A percentile compares a stretch with the other conserved stretches of the same genome.
Evolutionary conservation across 805 yeast genomes (phyloP).

Genomic region (Ogataea ganodermae): DNA sequence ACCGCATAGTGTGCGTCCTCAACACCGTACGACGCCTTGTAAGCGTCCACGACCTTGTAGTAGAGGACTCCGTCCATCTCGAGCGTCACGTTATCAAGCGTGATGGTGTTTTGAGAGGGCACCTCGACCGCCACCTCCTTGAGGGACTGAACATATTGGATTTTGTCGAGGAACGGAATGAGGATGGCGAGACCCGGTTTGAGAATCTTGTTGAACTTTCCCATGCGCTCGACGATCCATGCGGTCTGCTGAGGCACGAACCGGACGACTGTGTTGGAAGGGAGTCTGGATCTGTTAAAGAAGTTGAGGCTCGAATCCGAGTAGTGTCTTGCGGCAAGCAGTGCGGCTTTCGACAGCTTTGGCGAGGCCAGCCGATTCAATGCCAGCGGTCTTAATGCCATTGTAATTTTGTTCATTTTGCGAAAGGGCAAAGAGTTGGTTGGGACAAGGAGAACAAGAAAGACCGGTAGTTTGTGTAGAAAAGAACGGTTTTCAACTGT

Average conservation of each 20-base stretch:
- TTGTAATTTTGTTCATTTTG: not conserved
- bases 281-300: constrained; percentile 45
- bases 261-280: constrained; percentile 72
- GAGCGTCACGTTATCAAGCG: constrained; percentile 81
- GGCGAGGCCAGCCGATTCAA: constrained; percentile 2
- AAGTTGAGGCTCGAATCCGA: constrained; percentile 24
- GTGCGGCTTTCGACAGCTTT: not conserved
- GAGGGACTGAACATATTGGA: constrained; percentile 78
- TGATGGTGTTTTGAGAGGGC: constrained; percentile 81
- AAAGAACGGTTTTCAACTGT: too few relatives aligned
- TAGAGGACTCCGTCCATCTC: constrained; percentile 85
- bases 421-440: not conserved
- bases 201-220: constrained; percentile 68
- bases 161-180: constrained; percentile 71
- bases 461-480: not conserved
- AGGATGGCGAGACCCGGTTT: constrained; percentile 78
- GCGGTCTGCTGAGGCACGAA: constrained; percentile 92
- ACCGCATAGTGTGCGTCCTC: constrained; percentile 87
- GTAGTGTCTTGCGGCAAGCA: constrained; percentile 8
- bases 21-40: constrained; percentile 84
- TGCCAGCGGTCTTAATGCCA: constrained; percentile 9
- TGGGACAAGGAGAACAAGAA: not conserved
- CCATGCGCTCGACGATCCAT: constrained; percentile 91
- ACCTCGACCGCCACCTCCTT: constrained; percentile 86
- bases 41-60: constrained; percentile 76